phyloP scores from a whole-genome alignment of 1,284 basidiomycete genomes.

The Neonothopanus nambi region DNA sequence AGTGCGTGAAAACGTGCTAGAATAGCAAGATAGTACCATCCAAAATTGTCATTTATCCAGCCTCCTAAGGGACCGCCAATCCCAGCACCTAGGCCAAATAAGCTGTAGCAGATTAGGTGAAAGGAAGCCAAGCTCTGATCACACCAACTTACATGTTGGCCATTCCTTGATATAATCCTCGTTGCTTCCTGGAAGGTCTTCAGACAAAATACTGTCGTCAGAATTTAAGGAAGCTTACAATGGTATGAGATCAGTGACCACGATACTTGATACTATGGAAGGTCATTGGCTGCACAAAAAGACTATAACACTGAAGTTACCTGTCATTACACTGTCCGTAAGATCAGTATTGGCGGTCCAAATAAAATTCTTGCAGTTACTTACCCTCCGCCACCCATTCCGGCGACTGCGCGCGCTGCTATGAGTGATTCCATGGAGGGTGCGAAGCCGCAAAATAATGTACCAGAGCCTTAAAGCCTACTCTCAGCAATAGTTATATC shows the following conservation, averaged over 20 bases:
- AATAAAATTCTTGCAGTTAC: slow-evolving; percentile 26
- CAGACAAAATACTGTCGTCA: slow-evolving; percentile 14
- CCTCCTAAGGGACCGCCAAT: slow-evolving; percentile 91
- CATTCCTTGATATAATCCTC: slow-evolving; percentile 88
- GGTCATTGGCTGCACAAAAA: slow-evolving; percentile 18
- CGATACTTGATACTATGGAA: slow-evolving; percentile 68
- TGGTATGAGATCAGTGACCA: slow-evolving; percentile 79
- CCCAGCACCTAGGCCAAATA: slow-evolving; percentile 77
- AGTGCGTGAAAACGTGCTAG: slow-evolving; percentile 1
- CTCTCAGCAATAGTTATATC: slow-evolving; percentile 19
- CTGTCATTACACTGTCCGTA: slow-evolving; percentile 72
- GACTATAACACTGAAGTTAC: slow-evolving; percentile 37
- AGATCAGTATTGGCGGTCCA: not conserved
- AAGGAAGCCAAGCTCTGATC: not conserved
- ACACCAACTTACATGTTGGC: slow-evolving; percentile 69
- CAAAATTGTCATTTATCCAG: slow-evolving; percentile 80
- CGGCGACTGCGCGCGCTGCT: slow-evolving; percentile 78
- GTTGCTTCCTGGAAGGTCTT: slow-evolving; percentile 59
- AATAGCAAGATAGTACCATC: slow-evolving; percentile 60
- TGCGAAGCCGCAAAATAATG: slow-evolving; percentile 79
- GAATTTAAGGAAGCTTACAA: slow-evolving; percentile 50
- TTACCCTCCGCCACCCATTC: slow-evolving; percentile 89
- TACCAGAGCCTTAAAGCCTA: slow-evolving; percentile 66
- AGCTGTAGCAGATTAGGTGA: slow-evolving; percentile 36
- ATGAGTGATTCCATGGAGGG: slow-evolving; percentile 85